phyloP scores from a whole-genome alignment of 1,139 yeast genomes.

The Lodderomyces theae region DNA sequence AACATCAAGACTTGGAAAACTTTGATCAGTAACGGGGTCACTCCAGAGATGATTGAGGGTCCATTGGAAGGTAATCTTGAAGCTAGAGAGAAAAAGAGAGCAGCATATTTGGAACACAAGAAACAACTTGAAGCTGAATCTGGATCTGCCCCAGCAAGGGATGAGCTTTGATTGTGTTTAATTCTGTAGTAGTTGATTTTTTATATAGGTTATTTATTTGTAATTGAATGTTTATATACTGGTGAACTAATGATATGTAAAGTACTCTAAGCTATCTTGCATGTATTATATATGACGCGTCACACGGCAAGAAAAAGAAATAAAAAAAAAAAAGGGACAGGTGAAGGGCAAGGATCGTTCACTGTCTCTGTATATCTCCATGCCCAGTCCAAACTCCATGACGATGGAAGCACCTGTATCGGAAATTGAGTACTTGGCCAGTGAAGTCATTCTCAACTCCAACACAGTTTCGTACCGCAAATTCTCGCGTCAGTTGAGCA shows the following conservation, averaged over 20 bases:
- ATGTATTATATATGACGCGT: conserved; percentile 1
- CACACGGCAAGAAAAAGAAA: background rate
- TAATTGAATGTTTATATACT: background rate
- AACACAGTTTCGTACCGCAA: conserved; percentile 31
- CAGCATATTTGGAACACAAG: conserved; percentile 23
- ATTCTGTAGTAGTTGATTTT: background rate
- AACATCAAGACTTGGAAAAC: conserved; percentile 66
- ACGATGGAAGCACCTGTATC: conserved; percentile 33
- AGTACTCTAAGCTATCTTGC: too few relatives aligned
- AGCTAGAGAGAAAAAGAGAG: conserved; percentile 29
- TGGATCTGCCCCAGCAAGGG: conserved; percentile 10
- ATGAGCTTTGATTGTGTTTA: conserved; percentile 11
- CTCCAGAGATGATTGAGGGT: conserved; percentile 42
- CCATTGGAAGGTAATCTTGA: conserved; percentile 36
- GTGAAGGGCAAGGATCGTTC: too few relatives aligned
- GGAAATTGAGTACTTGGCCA: conserved; percentile 32
- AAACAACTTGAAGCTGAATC: conserved; percentile 9
- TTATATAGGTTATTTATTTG: conserved; percentile 1
- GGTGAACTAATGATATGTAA: too few relatives aligned
- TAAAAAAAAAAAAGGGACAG: background rate
- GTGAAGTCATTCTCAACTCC: conserved; percentile 23
- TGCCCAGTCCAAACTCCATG: conserved; percentile 18
- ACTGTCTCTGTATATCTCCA: background rate
- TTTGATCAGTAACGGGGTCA: conserved; percentile 62
- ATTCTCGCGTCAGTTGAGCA: conserved; percentile 25